Base-by-base conservation (phyloP, 2,329 filamentous ascomycete genomes). In the Ophiobolus disseminans region DNA sequence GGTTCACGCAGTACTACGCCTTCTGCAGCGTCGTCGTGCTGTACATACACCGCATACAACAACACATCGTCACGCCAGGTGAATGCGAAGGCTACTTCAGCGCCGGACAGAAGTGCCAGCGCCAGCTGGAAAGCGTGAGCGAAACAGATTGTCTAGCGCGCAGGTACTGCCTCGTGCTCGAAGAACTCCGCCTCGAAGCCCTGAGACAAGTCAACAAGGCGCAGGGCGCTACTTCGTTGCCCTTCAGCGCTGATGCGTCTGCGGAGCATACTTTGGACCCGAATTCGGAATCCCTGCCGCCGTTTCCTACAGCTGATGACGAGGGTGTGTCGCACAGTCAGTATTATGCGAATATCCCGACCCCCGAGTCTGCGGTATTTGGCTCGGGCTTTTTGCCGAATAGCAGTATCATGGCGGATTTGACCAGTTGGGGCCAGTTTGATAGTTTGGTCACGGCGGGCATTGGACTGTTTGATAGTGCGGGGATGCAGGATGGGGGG, bases 21-120 rank as follows among this genome's bases (percentile, higher is more conserved):
- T 82, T 83, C 46, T 82, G 79, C 53, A 80, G 81, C 1, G 70
- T 84, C 0, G 78, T 79, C 0, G 78, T 83, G 3, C 67, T 82
- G 0, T 83, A 83, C 47, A 76, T 84, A 2, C 81, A 79, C 71
- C 71, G 79, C 35, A 82, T 84, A 13, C 79, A 81, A 55, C 73
- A 73, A 23, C 63, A 80, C 3, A 65, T 79, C 22, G 58, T 73
- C 8, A 60, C 77, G 4, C 78, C 80, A 1, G 76, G 78, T n/a
- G 66, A 67, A 25, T 81, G 80, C 41, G 79, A 81, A 31, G 66
- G 59, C 1, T 77, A 79, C 49, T 75, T 83, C 71, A 8, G 75
- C 65, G 30, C 71, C 58, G 30, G 68, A 55, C 40, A 76, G 75
- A 55, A 79, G 70, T 30, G 79, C 72, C 20, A 81, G 72, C 53